Conservation (phyloP, 768 basidiomycete species). For the Russula emetica region DNA sequence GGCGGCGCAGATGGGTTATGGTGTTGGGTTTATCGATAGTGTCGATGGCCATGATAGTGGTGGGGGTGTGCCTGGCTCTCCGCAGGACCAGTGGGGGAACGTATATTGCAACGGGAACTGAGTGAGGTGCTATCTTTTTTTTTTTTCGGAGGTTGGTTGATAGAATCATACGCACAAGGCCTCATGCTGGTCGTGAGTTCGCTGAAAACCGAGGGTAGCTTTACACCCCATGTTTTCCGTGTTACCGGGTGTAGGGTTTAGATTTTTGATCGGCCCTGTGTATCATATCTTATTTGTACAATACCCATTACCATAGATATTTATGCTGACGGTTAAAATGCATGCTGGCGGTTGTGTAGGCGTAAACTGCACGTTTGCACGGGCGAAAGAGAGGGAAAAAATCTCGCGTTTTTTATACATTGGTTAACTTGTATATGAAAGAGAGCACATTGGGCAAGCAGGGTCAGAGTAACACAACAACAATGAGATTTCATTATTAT, state of each 20-base stretch:
- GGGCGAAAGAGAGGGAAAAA: too few relatives aligned
- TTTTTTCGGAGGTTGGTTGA: not conserved
- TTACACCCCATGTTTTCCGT: not conserved
- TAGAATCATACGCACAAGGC: not conserved
- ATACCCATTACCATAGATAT: too few relatives aligned
- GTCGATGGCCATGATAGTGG: conserved; percentile 44
- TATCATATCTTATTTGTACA: not conserved
- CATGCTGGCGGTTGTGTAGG: not conserved
- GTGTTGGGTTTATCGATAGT: conserved; percentile 68
- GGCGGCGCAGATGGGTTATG: conserved; percentile 67
- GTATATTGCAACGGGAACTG: conserved; percentile 61
- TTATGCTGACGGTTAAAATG: not conserved
- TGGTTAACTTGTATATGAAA: too few relatives aligned
- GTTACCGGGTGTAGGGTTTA: not conserved
- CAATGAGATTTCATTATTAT: too few relatives aligned
- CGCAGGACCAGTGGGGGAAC: conserved; percentile 68
- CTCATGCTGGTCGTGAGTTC: not conserved
- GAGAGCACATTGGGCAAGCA: too few relatives aligned
- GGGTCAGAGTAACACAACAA: too few relatives aligned
- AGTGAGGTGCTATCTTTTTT: not conserved
- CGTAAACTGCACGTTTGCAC: too few relatives aligned
- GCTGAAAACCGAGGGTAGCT: not conserved
- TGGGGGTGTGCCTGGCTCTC: conserved; percentile 47
- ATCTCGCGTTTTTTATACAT: too few relatives aligned
- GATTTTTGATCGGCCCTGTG: not conserved